Evolutionary conservation across 176 grass and related monocot genomes (phyloP).

Genomic region (Eragrostis curvula): DNA sequence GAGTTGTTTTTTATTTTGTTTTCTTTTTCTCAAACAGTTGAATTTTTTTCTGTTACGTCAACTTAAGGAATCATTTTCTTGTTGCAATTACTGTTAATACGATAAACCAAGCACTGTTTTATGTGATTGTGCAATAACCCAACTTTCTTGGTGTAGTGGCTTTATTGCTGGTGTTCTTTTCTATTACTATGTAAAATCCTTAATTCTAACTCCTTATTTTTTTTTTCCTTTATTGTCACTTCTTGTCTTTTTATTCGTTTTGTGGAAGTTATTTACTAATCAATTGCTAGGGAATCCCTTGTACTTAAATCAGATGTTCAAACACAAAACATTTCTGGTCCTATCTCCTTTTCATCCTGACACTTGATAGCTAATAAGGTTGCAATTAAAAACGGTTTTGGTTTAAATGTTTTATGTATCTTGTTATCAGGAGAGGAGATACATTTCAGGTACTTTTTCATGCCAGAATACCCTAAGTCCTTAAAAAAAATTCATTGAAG

Average conservation of each 20-base stretch:
- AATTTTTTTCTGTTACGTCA: conserved; percentile 2
- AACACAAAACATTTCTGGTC: conserved; percentile 24
- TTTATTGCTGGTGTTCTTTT: neutral
- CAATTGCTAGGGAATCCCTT: conserved; percentile 10
- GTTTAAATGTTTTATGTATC: neutral
- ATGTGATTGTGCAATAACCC: conserved; percentile 1
- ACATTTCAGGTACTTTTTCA: neutral
- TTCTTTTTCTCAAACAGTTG: too few species aligned
- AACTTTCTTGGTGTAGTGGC: neutral
- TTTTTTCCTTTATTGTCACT: neutral
- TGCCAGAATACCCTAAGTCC: neutral
- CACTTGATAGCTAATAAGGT: neutral
- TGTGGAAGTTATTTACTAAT: neutral
- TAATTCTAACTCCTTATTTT: conserved; percentile 10
- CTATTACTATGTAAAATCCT: neutral
- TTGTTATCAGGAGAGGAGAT: conserved; percentile 4
- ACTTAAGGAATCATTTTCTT: neutral
- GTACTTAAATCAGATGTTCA: neutral
- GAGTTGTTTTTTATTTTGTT: conserved; percentile 10
- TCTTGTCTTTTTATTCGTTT: neutral
- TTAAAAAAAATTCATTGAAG: conserved; percentile 5
- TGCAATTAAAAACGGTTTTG: neutral
- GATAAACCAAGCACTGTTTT: neutral
- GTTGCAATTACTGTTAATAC: neutral
- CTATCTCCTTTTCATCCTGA: conserved; percentile 13